Evolutionary conservation across 306 rosid genomes (phyloP).

Genomic region (Ormosia emarginata): DNA sequence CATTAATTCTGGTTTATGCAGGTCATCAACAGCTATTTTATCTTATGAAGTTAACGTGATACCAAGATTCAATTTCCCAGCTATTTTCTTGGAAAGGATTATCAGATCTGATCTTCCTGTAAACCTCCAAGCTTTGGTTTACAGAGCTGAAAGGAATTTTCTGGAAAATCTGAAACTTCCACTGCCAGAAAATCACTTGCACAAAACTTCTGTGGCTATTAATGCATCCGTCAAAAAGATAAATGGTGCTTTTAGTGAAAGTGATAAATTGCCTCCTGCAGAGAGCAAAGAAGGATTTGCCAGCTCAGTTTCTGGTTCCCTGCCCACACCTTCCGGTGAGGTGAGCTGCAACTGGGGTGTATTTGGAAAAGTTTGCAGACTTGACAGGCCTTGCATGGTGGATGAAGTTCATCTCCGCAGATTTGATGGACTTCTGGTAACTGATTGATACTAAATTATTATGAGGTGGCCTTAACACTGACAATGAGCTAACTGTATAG

Average conservation of each 20-base stretch:
- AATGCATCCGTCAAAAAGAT: slow-evolving; percentile 31
- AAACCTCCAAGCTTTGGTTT: slow-evolving; percentile 84
- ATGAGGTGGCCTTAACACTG: slow-evolving; percentile 11
- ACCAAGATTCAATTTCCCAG: slow-evolving; percentile 77
- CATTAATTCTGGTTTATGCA: slow-evolving; percentile 19
- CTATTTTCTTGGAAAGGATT: slow-evolving; percentile 88
- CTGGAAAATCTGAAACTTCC: slow-evolving; percentile 38
- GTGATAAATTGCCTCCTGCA: slow-evolving; percentile 34
- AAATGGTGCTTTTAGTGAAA: slow-evolving; percentile 42
- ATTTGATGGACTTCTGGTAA: slow-evolving; percentile 89
- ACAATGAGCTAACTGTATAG: background rate
- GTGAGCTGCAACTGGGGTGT: slow-evolving; percentile 62
- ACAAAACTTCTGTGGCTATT: slow-evolving; percentile 23
- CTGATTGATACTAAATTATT: slow-evolving; percentile 18
- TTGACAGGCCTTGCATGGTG: slow-evolving; percentile 67
- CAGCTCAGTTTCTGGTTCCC: slow-evolving; percentile 40
- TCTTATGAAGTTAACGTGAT: slow-evolving; percentile 65
- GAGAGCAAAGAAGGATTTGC: slow-evolving; percentile 47
- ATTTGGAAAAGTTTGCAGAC: slow-evolving; percentile 74
- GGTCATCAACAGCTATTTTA: slow-evolving; percentile 52
- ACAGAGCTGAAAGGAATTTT: slow-evolving; percentile 64
- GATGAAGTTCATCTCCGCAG: slow-evolving; percentile 96
- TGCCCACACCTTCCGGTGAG: slow-evolving; percentile 45
- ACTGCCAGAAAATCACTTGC: slow-evolving; percentile 24
- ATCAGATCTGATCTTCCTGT: slow-evolving; percentile 93